Conservation (phyloP, 495 filamentous ascomycete genomes). For the Mycothermus thermophilus region DNA sequence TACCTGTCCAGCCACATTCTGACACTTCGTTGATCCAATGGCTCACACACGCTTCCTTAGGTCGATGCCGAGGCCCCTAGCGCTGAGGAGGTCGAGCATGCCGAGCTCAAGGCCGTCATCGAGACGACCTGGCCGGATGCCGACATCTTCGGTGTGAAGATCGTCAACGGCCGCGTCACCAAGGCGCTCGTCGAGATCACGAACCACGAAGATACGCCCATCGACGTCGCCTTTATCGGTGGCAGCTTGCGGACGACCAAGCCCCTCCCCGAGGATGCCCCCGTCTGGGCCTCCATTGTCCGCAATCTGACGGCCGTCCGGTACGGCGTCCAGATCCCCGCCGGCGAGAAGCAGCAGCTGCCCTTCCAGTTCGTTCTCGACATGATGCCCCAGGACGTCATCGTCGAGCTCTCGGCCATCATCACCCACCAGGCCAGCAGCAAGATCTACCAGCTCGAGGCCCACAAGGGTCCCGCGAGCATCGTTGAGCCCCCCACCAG, state of each 20-base stretch:
- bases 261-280: conserved; percentile 33
- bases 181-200: conserved; percentile 64
- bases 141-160: conserved; percentile 89
- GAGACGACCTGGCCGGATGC: conserved; percentile 69
- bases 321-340: conserved; percentile 62
- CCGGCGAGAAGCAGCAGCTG: conserved; percentile 60
- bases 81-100: conserved; percentile 31
- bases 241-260: conserved; percentile 54
- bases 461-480: conserved; percentile 76
- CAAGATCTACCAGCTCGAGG: conserved; percentile 57
- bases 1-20: not conserved
- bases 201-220: conserved; percentile 68
- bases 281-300: conserved; percentile 42
- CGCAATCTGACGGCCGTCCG: conserved; percentile 71
- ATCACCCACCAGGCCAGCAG: conserved; percentile 48
- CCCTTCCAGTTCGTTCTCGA: conserved; percentile 80
- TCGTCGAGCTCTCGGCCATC: conserved; percentile 57
- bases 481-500: conserved; percentile 86
- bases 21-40: not conserved
- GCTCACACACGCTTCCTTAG: conserved; percentile 2
- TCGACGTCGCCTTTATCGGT: conserved; percentile 63
- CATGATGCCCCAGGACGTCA: conserved; percentile 82
- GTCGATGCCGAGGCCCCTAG: conserved; percentile 7
- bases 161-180: conserved; percentile 85
- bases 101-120: conserved; percentile 59